Conservation (phyloP, 129 eudicot species). For the Flaveria sonorensis region DNA sequence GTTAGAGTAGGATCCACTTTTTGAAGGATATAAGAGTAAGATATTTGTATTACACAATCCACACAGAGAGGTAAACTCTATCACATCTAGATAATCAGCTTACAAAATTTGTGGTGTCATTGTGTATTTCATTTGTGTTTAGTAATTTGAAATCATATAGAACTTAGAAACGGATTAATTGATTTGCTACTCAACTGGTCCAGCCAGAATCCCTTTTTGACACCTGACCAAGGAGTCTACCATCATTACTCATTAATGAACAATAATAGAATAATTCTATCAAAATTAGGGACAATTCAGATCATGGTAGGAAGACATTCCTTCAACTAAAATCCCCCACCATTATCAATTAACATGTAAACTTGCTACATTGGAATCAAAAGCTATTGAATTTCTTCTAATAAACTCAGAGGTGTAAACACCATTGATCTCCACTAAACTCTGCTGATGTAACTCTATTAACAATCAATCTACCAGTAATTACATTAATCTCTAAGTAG, state of each 20-base stretch:
- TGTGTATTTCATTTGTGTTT: not conserved
- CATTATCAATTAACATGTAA: too few relatives aligned
- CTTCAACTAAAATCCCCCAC: too few relatives aligned
- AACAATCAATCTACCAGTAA: not conserved
- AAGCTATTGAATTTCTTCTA: not conserved
- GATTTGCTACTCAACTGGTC: not conserved
- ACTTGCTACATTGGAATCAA: too few relatives aligned
- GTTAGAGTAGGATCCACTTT: not conserved
- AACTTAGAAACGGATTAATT: not conserved
- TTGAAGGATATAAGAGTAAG: not conserved
- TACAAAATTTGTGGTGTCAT: not conserved
- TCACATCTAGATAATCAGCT: slow-evolving; percentile 21
- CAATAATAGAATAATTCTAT: too few relatives aligned
- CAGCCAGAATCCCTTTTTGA: too few relatives aligned
- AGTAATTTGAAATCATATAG: not conserved
- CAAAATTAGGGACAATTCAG: too few relatives aligned
- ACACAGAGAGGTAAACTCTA: slow-evolving; percentile 7
- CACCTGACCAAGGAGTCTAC: too few relatives aligned
- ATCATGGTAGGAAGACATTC: too few relatives aligned
- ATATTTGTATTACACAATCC: slow-evolving; percentile 8
- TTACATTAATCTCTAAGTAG: not conserved
- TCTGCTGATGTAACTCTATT: too few relatives aligned
- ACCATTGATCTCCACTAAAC: not conserved
- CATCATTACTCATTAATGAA: too few relatives aligned
- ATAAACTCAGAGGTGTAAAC: not conserved